phyloP scores from a whole-genome alignment of 805 yeast genomes.

The Schwanniomyces pseudopolymorphus region DNA sequence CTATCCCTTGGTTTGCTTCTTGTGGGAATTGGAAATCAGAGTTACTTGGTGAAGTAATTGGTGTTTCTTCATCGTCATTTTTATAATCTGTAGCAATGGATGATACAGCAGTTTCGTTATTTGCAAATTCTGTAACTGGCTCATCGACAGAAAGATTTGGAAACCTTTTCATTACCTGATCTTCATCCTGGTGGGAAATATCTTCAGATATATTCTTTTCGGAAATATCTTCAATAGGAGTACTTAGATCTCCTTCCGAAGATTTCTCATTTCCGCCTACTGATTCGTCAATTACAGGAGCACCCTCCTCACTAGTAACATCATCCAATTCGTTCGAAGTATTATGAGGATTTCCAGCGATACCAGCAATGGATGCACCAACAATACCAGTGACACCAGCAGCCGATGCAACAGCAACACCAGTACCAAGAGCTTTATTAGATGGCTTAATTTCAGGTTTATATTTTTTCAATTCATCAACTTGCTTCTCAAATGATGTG shows the following conservation, averaged over 20 bases:
- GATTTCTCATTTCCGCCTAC: background rate
- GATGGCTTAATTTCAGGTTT: background rate
- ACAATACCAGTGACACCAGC: constrained; percentile 13
- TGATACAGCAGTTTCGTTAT: constrained; percentile 35
- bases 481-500: background rate
- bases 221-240: constrained; percentile 18
- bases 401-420: constrained; percentile 17
- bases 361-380: constrained; percentile 4
- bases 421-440: background rate
- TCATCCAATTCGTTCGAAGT: background rate
- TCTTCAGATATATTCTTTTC: background rate
- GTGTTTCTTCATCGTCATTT: constrained; percentile 40
- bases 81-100: constrained; percentile 29
- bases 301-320: background rate
- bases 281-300: too few relatives aligned
- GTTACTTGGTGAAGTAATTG: constrained; percentile 47
- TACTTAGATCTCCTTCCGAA: background rate
- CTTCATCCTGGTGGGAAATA: constrained; percentile 6
- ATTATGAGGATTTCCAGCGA: constrained; percentile 1
- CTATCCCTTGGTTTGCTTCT: constrained; percentile 28
- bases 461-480: background rate
- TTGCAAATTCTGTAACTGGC: constrained; percentile 12
- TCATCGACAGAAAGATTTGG: constrained; percentile 33
- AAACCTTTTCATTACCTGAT: constrained; percentile 23
- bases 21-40: constrained; percentile 49